These are phyloP conservation scores for Macadamia tetraphylla DNA, from an alignment of 164 flowering plant genomes.

Conservation along the genomic window DNA sequence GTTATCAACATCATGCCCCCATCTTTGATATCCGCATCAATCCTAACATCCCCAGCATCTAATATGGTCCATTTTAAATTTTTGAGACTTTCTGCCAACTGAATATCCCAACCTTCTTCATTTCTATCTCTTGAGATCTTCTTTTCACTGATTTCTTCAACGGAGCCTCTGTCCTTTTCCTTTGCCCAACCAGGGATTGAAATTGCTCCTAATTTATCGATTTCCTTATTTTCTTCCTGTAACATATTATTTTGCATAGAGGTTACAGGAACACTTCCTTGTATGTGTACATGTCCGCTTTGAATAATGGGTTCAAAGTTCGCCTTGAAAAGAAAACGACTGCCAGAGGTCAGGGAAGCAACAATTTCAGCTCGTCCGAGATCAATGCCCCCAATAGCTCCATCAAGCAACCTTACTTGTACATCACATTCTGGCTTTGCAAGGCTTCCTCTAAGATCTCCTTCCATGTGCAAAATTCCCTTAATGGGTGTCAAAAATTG, in stretches of 20 bases:
- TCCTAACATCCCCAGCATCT: constrained; percentile 92
- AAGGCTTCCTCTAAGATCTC: constrained; percentile 92
- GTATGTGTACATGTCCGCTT: constrained; percentile 95
- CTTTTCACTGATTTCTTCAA: constrained; percentile 54
- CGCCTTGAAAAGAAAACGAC: constrained; percentile 94
- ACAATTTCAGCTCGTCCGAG: constrained; percentile 96
- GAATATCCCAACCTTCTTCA: constrained; percentile 88
- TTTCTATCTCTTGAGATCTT: constrained; percentile 60
- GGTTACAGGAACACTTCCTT: constrained; percentile 90
- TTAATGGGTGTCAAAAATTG: constrained; percentile 78
- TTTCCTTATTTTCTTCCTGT: constrained; percentile 61
- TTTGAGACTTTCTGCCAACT: constrained; percentile 81
- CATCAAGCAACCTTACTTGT: constrained; percentile 95
- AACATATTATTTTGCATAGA: constrained; percentile 39
- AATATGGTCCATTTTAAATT: constrained; percentile 87
- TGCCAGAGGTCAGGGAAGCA: constrained; percentile 84
- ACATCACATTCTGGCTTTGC: constrained; percentile 98
- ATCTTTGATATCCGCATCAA: constrained; percentile 98
- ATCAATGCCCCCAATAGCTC: constrained; percentile 93
- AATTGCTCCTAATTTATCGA: constrained; percentile 34
- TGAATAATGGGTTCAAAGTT: constrained; percentile 90
- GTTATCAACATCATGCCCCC: constrained; percentile 98
- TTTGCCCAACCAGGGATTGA: constrained; percentile 61
- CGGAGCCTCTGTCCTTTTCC: constrained; percentile 40
- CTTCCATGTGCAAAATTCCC: constrained; percentile 98